Evolutionary conservation across 2,329 filamentous ascomycete species (phyloP).

Genomic region (Apiospora phragmitis): DNA sequence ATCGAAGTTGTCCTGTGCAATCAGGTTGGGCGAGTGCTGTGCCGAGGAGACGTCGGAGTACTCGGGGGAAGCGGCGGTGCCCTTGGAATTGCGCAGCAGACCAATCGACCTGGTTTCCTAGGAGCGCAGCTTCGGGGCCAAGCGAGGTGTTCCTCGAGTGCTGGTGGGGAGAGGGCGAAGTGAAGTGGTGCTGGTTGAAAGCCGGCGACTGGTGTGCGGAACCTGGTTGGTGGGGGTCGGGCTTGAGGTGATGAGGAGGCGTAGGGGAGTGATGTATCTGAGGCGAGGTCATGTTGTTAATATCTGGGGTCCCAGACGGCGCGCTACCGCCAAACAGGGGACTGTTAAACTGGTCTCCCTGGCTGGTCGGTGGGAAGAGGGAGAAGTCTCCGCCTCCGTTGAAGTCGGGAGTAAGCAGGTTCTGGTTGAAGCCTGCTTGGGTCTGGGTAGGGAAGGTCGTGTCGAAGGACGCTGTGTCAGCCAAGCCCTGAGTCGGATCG

Average conservation of each 20-base stretch:
- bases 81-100: conserved; percentile 66
- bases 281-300: conserved; percentile 54
- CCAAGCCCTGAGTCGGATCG: conserved; percentile 44
- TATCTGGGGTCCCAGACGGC: conserved; percentile 46
- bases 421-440: conserved; percentile 45
- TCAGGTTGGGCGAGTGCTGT: conserved; percentile 79
- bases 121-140: conserved; percentile 57
- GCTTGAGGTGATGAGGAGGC: conserved; percentile 55
- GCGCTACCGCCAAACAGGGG: conserved; percentile 57
- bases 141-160: conserved; percentile 60
- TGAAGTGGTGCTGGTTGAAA: conserved; percentile 58
- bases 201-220: conserved; percentile 59
- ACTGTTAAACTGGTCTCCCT: conserved; percentile 57
- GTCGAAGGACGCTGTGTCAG: conserved; percentile 35
- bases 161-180: conserved; percentile 40
- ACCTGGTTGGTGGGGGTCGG: conserved; percentile 49
- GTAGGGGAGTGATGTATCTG: conserved; percentile 58
- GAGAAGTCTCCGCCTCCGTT: conserved; percentile 58
- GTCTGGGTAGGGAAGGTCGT: conserved; percentile 42
- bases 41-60: conserved; percentile 88
- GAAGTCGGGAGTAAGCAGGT: conserved; percentile 51
- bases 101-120: conserved; percentile 58
- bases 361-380: conserved; percentile 59
- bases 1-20: conserved; percentile 78
- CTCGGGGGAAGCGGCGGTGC: conserved; percentile 86